phyloP scores from a whole-genome alignment of 345 rosid genomes.

The Atalantia buxifolia region DNA sequence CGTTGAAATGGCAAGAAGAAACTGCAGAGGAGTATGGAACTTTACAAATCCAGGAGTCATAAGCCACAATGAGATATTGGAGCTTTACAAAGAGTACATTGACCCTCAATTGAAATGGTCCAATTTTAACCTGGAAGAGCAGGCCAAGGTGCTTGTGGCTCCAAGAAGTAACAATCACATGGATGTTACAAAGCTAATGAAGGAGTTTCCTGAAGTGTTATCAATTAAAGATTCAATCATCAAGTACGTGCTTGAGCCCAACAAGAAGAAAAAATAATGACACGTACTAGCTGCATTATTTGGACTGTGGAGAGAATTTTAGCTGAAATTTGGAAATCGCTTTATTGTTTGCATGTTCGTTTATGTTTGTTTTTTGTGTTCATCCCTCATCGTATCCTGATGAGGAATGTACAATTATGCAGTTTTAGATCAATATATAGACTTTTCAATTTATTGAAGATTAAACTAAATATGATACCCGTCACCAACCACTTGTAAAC shows the following conservation, averaged over 20 bases:
- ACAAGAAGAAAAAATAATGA: slow-evolving; percentile 26
- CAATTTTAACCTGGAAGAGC: slow-evolving; percentile 54
- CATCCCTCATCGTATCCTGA: neutral
- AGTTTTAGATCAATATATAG: no score
- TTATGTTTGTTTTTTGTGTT: neutral
- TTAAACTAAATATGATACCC: no score
- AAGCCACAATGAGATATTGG: slow-evolving; percentile 55
- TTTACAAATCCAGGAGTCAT: slow-evolving; percentile 63
- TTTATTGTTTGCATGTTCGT: neutral
- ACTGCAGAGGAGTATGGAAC: slow-evolving; percentile 56
- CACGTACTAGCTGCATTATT: neutral
- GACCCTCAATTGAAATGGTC: slow-evolving; percentile 45
- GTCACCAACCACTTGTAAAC: no score
- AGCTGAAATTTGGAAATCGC: neutral
- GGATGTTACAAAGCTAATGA: slow-evolving; percentile 50
- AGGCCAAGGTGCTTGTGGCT: slow-evolving; percentile 51
- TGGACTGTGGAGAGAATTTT: neutral
- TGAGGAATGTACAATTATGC: no score
- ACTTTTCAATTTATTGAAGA: no score
- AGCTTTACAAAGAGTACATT: slow-evolving; percentile 45
- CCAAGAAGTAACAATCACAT: slow-evolving; percentile 59
- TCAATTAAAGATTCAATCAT: slow-evolving; percentile 50
- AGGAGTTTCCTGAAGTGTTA: slow-evolving; percentile 51
- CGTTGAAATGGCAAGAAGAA: slow-evolving; percentile 58
- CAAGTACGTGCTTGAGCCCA: slow-evolving; percentile 46